Conservation (phyloP, 2,329 filamentous ascomycete species). For the Curvularia verruculosa region DNA sequence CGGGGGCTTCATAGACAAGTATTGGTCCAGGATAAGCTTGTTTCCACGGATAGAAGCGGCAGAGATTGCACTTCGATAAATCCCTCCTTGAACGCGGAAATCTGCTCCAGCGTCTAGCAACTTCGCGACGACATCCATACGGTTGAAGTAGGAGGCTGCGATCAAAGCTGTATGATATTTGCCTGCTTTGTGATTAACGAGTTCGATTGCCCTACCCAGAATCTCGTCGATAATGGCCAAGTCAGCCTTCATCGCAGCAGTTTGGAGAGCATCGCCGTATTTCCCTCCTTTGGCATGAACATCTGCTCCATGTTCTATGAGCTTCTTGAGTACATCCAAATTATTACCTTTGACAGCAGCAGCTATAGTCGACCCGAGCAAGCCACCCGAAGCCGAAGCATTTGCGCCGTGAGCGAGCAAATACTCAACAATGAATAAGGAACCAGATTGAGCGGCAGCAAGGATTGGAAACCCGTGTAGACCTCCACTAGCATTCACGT, state of each 20-base stretch:
- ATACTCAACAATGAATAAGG: constrained; percentile 14
- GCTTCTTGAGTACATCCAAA: constrained; percentile 21
- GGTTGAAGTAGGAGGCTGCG: constrained; percentile 29
- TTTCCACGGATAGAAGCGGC: constrained; percentile 29
- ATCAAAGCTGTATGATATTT: constrained; percentile 34
- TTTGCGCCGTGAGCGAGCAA: constrained; percentile 25
- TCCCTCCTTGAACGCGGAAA: constrained; percentile 22
- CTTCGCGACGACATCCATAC: constrained; percentile 22
- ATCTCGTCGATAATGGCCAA: constrained; percentile 22
- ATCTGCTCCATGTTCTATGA: constrained; percentile 34
- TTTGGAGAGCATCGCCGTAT: constrained; percentile 26
- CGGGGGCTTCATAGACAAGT: constrained; percentile 24
- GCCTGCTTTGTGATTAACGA: constrained; percentile 22
- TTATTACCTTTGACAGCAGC: constrained; percentile 27
- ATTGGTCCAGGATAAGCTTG: constrained; percentile 22
- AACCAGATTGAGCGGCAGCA: constrained; percentile 25
- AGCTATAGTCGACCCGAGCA: constrained; percentile 19
- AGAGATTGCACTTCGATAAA: constrained; percentile 24
- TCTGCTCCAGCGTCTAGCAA: constrained; percentile 30
- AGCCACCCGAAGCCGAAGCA: constrained; percentile 15
- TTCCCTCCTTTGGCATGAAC: constrained; percentile 24
- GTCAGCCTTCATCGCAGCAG: constrained; percentile 24
- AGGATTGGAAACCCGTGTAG: constrained; percentile 23
- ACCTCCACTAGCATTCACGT: constrained; percentile 26
- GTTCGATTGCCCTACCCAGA: constrained; percentile 20